Conservation (phyloP, 495 filamentous ascomycete species). For the Xylaria nigripes region DNA sequence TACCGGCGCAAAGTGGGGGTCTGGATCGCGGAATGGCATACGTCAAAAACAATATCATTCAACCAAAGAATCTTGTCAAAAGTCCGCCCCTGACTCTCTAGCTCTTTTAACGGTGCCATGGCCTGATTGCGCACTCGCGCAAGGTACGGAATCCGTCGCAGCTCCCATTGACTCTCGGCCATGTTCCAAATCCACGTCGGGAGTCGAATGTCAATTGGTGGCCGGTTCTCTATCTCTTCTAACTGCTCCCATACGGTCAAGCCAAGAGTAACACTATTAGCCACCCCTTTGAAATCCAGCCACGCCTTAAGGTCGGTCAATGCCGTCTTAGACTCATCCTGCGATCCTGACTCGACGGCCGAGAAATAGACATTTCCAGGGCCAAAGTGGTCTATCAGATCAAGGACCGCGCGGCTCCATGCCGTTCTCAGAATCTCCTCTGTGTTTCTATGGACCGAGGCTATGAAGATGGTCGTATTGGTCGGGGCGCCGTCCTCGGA, state of each 20-base stretch:
- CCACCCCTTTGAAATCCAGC: constrained; percentile 44
- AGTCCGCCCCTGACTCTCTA: constrained; percentile 33
- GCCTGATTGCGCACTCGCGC: constrained; percentile 54
- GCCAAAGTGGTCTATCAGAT: constrained; percentile 45
- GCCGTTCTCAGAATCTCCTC: constrained; percentile 47
- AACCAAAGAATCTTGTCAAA: constrained; percentile 70
- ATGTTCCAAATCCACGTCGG: constrained; percentile 50
- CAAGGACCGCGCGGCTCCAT: constrained; percentile 53
- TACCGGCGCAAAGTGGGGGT: background rate
- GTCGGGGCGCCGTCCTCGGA: constrained; percentile 7
- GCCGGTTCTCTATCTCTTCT: constrained; percentile 38
- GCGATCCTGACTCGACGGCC: constrained; percentile 63
- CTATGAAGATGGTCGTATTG: constrained; percentile 48
- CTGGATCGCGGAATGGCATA: constrained; percentile 9
- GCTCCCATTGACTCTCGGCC: constrained; percentile 42
- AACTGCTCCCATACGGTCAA: constrained; percentile 49
- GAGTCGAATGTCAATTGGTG: constrained; percentile 33
- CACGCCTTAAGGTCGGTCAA: constrained; percentile 48
- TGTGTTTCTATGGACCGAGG: constrained; percentile 60
- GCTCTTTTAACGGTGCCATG: constrained; percentile 33
- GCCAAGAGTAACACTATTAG: constrained; percentile 45
- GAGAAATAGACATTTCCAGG: constrained; percentile 56
- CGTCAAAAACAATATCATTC: constrained; percentile 64
- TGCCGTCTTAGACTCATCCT: constrained; percentile 55
- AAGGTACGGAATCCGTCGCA: constrained; percentile 62